Evolutionary conservation across 2,329 filamentous ascomycete genomes (phyloP).

Genomic region (Aquanectria penicillioides): DNA sequence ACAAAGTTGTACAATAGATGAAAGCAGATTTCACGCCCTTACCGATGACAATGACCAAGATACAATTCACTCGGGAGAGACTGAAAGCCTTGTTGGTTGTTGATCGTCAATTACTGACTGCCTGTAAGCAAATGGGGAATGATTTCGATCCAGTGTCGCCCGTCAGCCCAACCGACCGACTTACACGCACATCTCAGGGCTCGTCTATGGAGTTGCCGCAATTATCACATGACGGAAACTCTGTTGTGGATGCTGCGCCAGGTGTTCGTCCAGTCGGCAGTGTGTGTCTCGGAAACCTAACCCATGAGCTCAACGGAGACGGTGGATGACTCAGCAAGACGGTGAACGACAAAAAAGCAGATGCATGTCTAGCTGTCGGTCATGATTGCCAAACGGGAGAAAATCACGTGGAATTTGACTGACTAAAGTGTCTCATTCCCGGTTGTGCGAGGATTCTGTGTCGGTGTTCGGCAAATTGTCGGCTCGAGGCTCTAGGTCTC

Average conservation of each 20-base stretch:
- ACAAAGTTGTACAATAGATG: conserved; percentile 44
- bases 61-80: conserved; percentile 37
- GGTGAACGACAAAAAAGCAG: no score
- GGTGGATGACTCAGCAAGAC: no score
- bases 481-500: conserved; percentile 49
- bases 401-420: no score
- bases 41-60: conserved; percentile 37
- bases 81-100: conserved; percentile 11
- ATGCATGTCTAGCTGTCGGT: no score
- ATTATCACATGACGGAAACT: background rate
- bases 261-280: no score
- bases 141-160: background rate
- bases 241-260: no score
- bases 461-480: conserved; percentile 42
- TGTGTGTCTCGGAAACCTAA: no score
- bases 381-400: no score
- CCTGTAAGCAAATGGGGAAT: background rate
- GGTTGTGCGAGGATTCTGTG: no score
- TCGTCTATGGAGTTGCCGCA: background rate
- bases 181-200: background rate
- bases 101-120: conserved; percentile 12
- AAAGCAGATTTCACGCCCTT: conserved; percentile 31
- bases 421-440: no score
- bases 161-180: background rate
- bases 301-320: no score